phyloP scores from a whole-genome alignment of 441 rosid species.

The Brassica balearica region DNA sequence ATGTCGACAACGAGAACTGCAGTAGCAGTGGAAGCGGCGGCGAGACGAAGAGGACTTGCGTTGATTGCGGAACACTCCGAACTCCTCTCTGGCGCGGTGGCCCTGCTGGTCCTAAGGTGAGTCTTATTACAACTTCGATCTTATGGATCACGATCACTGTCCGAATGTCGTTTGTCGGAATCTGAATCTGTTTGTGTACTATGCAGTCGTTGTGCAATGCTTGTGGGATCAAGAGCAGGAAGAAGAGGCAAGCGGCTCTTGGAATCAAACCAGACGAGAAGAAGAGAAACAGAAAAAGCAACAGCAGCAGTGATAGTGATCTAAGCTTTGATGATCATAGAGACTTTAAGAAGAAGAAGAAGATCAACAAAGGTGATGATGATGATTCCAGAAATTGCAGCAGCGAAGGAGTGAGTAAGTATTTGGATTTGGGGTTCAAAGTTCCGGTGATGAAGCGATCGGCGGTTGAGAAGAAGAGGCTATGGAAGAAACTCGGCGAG shows the following conservation, averaged over 20 bases:
- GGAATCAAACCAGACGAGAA: constrained; percentile 64
- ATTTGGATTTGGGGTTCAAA: constrained; percentile 63
- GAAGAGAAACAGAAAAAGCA: constrained; percentile 62
- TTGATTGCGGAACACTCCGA: constrained; percentile 85
- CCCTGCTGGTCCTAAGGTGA: constrained; percentile 95
- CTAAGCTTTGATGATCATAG: constrained; percentile 45
- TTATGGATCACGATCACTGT: background rate
- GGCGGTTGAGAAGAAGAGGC: constrained; percentile 60
- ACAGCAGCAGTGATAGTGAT: constrained; percentile 59
- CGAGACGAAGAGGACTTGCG: constrained; percentile 61
- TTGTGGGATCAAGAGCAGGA: constrained; percentile 95
- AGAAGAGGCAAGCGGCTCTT: constrained; percentile 72
- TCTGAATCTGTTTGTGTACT: background rate
- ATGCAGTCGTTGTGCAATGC: constrained; percentile 92
- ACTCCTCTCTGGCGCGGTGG: constrained; percentile 99
- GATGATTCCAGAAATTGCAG: constrained; percentile 30
- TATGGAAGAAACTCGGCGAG: constrained; percentile 72
- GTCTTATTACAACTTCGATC: background rate
- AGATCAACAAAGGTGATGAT: constrained; percentile 42
- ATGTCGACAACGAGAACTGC: constrained; percentile 43
- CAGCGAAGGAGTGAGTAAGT: constrained; percentile 44
- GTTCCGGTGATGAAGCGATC: constrained; percentile 81
- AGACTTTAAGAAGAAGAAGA: constrained; percentile 56
- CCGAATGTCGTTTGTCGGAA: background rate
- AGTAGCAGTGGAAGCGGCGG: constrained; percentile 41